Evolutionary conservation across 139 green algal species (phyloP), one percentile per base, ranked within the genome.

Genomic region (Chlamydomonas asymmetrica): DNA sequence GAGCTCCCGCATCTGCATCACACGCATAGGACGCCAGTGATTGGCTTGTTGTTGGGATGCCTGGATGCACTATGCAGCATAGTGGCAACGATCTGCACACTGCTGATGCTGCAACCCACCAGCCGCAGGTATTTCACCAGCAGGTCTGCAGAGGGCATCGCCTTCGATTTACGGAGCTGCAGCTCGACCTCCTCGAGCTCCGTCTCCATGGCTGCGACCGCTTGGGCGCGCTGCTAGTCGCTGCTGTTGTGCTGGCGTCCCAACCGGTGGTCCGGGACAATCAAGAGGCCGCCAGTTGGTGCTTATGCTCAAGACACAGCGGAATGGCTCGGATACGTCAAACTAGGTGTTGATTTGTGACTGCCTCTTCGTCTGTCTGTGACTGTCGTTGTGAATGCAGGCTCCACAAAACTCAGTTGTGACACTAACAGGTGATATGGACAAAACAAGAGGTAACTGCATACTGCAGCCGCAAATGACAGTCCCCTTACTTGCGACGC

Each of bases 1-100:
- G 50, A 87, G 73, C n/a, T 91, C 87, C 0, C 90, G 79, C 0
- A 80, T 80, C 87, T 94, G 73, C n/a, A n/a, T n/a, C n/a, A n/a
- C n/a, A n/a, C n/a, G n/a, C n/a, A n/a, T n/a, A n/a, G n/a, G n/a
- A n/a, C n/a, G n/a, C n/a, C n/a, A n/a, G n/a, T n/a, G n/a, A n/a
- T n/a, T n/a, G n/a, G n/a, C n/a, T n/a, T n/a, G n/a, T n/a, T n/a
- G n/a, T n/a, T n/a, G n/a, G n/a, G n/a, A n/a, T n/a, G n/a, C n/a
- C n/a, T n/a, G n/a, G n/a, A n/a, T n/a, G n/a, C n/a, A 57, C 73
- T 59, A 38, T 16, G 40, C 43, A 57, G 41, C 34, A 27, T 9
- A 3, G 50, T 35, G 27, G 65, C 40, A 4, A 43, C 1, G 2
- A n/a, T 16, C 50, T 1, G 8, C n/a, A 22, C 41, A 41, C 5